These are phyloP conservation scores for Colletotrichum camelliae DNA, from an alignment of 2,329 filamentous ascomycete species.

Conservation along the genomic window DNA sequence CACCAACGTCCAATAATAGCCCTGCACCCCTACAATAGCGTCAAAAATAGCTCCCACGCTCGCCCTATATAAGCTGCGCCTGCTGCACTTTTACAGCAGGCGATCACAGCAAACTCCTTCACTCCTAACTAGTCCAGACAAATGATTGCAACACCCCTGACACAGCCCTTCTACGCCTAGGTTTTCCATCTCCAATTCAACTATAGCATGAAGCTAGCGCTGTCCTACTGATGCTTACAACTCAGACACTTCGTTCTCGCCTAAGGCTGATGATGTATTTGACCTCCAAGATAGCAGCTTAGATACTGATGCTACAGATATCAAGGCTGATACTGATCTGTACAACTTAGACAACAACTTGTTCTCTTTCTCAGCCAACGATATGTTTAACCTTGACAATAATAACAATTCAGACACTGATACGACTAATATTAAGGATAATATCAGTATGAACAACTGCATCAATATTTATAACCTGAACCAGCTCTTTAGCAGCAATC, in stretches of 20 bases:
- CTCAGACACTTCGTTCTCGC: not conserved
- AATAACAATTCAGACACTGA: too few species aligned
- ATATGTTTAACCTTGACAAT: too few species aligned
- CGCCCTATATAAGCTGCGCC: not conserved
- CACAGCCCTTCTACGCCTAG: not conserved
- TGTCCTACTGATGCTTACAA: not conserved
- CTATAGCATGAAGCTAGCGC: not conserved
- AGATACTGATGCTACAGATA: not conserved
- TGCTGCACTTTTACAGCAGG: not conserved
- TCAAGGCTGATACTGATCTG: not conserved
- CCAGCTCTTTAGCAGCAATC: constrained; percentile 23
- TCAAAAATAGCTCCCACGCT: not conserved
- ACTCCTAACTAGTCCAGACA: not conserved
- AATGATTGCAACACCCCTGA: not conserved
- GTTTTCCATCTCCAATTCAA: not conserved
- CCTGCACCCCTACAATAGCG: too few species aligned
- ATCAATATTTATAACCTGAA: constrained; percentile 16
- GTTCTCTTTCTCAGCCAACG: too few species aligned
- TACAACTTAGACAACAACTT: too few species aligned
- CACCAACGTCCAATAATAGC: not conserved
- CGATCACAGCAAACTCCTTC: not conserved
- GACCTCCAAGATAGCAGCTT: not conserved
- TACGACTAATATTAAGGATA: too few species aligned
- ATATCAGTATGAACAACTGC: too few species aligned
- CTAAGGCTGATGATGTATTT: not conserved